Percentiles rank a stretch among this genome's conserved stretches.
These are phyloP conservation scores for Aspergillus sp. DNA, from an alignment of 2,329 filamentous ascomycete species.

Conservation along the genomic window DNA sequence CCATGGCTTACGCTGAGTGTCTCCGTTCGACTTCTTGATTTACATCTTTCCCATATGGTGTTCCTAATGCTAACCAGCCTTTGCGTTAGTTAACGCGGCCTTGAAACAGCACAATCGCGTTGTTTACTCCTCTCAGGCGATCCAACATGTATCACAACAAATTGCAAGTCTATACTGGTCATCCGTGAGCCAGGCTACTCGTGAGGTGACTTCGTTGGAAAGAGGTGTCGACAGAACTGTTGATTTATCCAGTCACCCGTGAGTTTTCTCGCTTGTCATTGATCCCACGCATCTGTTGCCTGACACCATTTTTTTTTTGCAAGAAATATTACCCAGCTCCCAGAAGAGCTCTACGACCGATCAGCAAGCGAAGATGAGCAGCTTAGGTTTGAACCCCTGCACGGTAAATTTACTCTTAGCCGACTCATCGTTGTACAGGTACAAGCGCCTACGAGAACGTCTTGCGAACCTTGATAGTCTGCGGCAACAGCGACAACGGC, in stretches of 20 bases:
- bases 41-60: not conserved
- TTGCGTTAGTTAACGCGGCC: slow-evolving; percentile 48
- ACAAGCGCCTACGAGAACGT: slow-evolving; percentile 41
- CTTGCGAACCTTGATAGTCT: slow-evolving; percentile 48
- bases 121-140: slow-evolving; percentile 55
- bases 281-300: not conserved
- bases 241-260: slow-evolving; percentile 42
- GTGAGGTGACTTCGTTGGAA: slow-evolving; percentile 21
- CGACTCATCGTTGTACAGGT: slow-evolving; percentile 35
- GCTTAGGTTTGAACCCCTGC: slow-evolving; percentile 28
- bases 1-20: not conserved
- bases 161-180: slow-evolving; percentile 57
- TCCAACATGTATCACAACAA: slow-evolving; percentile 56
- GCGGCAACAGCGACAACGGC: slow-evolving; percentile 47
- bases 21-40: not conserved
- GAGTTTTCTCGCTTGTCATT: slow-evolving; percentile 9
- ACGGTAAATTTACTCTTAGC: slow-evolving; percentile 20
- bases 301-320: not conserved
- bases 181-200: slow-evolving; percentile 40
- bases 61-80: slow-evolving; percentile 3
- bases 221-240: slow-evolving; percentile 37
- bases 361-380: slow-evolving; percentile 32
- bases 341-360: slow-evolving; percentile 34
- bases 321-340: slow-evolving; percentile 42
- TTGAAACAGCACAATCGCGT: slow-evolving; percentile 54